Conservation (phyloP, 2,329 filamentous ascomycete species). For the Penicillium sp. region DNA sequence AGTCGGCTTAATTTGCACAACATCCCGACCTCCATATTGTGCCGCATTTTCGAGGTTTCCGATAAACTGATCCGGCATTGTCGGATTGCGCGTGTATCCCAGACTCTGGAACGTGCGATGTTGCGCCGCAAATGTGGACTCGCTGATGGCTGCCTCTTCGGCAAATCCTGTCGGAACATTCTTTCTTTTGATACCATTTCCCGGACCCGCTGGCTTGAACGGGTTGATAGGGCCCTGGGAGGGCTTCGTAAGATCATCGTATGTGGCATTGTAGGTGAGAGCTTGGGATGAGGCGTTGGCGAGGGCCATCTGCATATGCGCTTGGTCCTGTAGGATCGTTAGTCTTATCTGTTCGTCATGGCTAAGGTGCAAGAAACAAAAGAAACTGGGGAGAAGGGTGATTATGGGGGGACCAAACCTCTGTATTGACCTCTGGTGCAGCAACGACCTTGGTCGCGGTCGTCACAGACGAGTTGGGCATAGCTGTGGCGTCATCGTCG, state of each 20-base stretch:
- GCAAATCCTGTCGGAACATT: constrained; percentile 83
- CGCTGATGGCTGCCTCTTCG: constrained; percentile 83
- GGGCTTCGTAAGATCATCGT: constrained; percentile 68
- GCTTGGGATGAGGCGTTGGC: constrained; percentile 52
- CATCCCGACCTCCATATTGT: constrained; percentile 53
- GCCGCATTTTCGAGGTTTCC: constrained; percentile 50
- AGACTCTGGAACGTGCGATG: constrained; percentile 77
- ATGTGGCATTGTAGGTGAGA: constrained; percentile 60
- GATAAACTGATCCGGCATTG: constrained; percentile 44
- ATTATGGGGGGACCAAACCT: constrained; percentile 52
- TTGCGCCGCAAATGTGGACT: constrained; percentile 83
- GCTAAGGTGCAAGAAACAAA: neutral
- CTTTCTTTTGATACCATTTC: constrained; percentile 66
- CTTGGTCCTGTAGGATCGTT: constrained; percentile 48
- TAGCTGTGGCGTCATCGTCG: constrained; percentile 45
- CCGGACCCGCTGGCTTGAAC: constrained; percentile 62
- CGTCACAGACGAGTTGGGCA: constrained; percentile 29
- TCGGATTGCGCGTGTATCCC: constrained; percentile 54
- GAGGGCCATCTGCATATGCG: constrained; percentile 52
- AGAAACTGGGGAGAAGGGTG: neutral
- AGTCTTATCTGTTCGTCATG: constrained; percentile 31
- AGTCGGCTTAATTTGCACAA: constrained; percentile 54
- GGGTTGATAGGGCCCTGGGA: constrained; percentile 71
- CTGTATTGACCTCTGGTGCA: constrained; percentile 55
- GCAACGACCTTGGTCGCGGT: constrained; percentile 45